Evolutionary conservation across 768 basidiomycete species (phyloP).

Genomic region (Psilocybe cyanescens): DNA sequence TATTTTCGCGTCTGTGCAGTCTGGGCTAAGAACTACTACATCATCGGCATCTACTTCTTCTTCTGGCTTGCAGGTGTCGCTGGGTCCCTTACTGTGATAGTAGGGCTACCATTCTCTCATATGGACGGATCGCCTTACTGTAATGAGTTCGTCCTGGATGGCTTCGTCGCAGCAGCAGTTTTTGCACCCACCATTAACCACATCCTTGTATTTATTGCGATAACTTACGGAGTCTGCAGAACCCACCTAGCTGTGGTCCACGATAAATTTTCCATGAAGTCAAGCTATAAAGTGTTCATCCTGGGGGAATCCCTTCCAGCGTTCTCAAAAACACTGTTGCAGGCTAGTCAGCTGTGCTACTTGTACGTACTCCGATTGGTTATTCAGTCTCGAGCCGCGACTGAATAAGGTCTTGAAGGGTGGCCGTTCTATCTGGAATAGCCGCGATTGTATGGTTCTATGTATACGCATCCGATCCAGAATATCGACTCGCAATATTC

Average conservation of each 20-base stretch:
- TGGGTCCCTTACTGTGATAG: background rate
- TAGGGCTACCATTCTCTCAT: background rate
- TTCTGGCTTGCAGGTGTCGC: slow-evolving; percentile 1
- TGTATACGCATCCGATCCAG: background rate
- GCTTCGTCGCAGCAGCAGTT: background rate
- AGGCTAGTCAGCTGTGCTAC: slow-evolving; percentile 11
- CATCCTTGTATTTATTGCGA: background rate
- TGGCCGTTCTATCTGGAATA: background rate
- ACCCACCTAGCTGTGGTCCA: background rate
- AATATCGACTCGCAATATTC: slow-evolving; percentile 5
- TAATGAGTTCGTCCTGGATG: background rate
- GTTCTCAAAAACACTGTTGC: slow-evolving; percentile 10
- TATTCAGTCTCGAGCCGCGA: no score
- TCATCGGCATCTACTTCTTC: background rate
- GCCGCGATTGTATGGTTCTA: background rate
- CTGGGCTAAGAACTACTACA: slow-evolving; percentile 5
- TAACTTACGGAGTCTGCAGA: slow-evolving; percentile 4
- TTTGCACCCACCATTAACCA: background rate
- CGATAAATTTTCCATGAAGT: background rate
- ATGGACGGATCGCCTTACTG: background rate
- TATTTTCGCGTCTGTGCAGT: slow-evolving; percentile 13
- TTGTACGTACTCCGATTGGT: background rate
- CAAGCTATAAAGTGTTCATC: background rate
- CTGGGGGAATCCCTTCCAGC: slow-evolving; percentile 5
- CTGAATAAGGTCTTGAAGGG: background rate